A percentile compares a stretch with the other conserved stretches of the same genome.
Conservation (phyloP, 1,139 yeast species). For the Geotrichum cucujoidarum region DNA sequence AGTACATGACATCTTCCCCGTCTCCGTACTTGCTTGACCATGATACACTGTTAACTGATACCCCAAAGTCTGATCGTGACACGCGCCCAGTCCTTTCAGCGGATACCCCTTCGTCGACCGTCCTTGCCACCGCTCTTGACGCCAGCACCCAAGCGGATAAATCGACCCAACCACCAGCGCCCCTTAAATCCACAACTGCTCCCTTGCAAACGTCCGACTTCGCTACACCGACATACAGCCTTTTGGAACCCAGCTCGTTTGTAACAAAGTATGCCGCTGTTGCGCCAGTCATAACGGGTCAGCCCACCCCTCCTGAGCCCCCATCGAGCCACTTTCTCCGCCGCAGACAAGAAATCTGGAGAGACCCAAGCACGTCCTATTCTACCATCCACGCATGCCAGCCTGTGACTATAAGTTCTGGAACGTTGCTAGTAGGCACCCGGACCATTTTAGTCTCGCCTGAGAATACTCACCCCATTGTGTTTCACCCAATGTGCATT, state of each 20-base stretch:
- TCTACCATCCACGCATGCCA: slow-evolving; percentile 10
- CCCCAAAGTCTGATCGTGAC: neutral
- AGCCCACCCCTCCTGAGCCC: no score
- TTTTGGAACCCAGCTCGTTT: no score
- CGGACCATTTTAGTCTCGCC: slow-evolving; percentile 4
- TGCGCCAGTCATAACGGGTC: no score
- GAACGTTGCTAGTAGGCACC: slow-evolving; percentile 7
- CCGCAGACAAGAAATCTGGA: slow-evolving; percentile 14
- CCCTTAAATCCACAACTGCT: no score
- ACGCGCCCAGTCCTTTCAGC: neutral
- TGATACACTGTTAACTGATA: neutral
- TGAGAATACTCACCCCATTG: neutral
- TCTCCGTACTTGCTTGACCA: no score
- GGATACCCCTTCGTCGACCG: neutral
- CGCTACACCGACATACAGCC: neutral
- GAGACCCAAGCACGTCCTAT: slow-evolving; percentile 7
- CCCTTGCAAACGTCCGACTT: neutral
- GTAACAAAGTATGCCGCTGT: neutral
- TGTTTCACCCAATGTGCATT: slow-evolving; percentile 17
- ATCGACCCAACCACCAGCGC: no score
- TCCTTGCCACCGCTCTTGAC: neutral
- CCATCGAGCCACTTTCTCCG: neutral
- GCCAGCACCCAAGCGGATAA: no score
- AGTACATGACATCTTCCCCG: no score
- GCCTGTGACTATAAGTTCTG: slow-evolving; percentile 6